Conservation (phyloP, 164 flowering plant species). For the Magnolia sinica region DNA sequence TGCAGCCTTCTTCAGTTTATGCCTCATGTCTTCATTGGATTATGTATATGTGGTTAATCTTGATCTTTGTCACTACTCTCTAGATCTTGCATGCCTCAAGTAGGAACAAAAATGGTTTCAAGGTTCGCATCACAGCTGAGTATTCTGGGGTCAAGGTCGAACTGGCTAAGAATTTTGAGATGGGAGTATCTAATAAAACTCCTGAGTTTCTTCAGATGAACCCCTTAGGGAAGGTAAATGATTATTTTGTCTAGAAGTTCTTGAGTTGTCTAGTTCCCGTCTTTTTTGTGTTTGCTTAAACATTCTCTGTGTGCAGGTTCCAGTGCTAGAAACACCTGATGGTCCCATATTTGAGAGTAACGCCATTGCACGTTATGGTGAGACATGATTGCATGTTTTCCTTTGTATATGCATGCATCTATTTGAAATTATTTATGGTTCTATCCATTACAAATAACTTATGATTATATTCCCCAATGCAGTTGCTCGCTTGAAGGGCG, state of each 20-base stretch:
- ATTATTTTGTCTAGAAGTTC: neutral
- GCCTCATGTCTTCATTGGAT: no score
- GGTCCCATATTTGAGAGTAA: conserved; percentile 84
- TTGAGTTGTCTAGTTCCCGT: no score
- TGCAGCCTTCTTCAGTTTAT: no score
- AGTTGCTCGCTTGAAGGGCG: conserved; percentile 69
- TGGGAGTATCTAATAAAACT: conserved; percentile 69
- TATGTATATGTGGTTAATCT: neutral
- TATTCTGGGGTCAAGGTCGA: conserved; percentile 52
- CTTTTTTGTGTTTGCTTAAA: neutral
- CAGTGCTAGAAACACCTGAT: conserved; percentile 78
- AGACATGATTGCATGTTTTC: conserved; percentile 4
- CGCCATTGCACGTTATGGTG: conserved; percentile 82
- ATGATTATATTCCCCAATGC: conserved; percentile 21
- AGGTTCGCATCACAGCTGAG: conserved; percentile 68
- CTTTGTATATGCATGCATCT: neutral
- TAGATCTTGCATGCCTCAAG: conserved; percentile 55
- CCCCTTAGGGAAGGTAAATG: conserved; percentile 72
- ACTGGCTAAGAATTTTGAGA: conserved; percentile 48
- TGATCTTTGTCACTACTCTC: neutral
- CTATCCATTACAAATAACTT: neutral
- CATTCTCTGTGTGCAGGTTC: conserved; percentile 41
- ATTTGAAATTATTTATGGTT: neutral
- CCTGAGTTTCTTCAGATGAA: conserved; percentile 71
- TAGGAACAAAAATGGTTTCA: conserved; percentile 55